Evolutionary conservation across 371 early-diverging fungal species (phyloP).

Genomic region (Batkoa obscura): DNA sequence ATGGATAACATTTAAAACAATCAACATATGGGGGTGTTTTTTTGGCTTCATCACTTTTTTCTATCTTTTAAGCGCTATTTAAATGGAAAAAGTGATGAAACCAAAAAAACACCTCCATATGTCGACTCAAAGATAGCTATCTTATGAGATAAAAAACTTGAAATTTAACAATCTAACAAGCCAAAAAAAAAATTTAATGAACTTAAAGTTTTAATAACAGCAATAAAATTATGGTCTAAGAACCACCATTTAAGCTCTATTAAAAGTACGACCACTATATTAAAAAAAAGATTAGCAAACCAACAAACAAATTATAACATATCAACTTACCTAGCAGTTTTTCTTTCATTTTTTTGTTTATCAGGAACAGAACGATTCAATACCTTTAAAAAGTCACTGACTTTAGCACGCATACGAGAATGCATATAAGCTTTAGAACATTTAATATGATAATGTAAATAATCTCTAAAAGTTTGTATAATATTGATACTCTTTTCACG

Average conservation of each 20-base stretch:
- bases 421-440: constrained; percentile 97
- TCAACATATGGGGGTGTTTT: too few relatives aligned
- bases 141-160: too few relatives aligned
- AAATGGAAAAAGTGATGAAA: too few relatives aligned
- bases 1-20: too few relatives aligned
- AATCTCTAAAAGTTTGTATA: constrained; percentile 92
- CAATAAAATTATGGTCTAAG: too few relatives aligned
- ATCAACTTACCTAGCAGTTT: constrained; percentile 45
- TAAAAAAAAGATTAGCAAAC: neutral
- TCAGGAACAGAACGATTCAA: constrained; percentile 95
- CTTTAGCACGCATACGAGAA: constrained; percentile 90
- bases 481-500: constrained; percentile 78
- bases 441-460: constrained; percentile 97
- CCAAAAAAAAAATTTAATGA: too few relatives aligned
- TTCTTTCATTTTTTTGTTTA: constrained; percentile 55
- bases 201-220: too few relatives aligned
- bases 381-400: constrained; percentile 89
- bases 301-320: neutral
- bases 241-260: neutral
- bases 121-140: too few relatives aligned
- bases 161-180: too few relatives aligned
- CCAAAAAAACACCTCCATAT: too few relatives aligned
- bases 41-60: too few relatives aligned
- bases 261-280: constrained; percentile 5
- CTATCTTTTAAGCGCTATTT: too few relatives aligned